These are phyloP conservation scores for Grammothele lineata DNA, from an alignment of 768 basidiomycete species.

Conservation along the genomic window DNA sequence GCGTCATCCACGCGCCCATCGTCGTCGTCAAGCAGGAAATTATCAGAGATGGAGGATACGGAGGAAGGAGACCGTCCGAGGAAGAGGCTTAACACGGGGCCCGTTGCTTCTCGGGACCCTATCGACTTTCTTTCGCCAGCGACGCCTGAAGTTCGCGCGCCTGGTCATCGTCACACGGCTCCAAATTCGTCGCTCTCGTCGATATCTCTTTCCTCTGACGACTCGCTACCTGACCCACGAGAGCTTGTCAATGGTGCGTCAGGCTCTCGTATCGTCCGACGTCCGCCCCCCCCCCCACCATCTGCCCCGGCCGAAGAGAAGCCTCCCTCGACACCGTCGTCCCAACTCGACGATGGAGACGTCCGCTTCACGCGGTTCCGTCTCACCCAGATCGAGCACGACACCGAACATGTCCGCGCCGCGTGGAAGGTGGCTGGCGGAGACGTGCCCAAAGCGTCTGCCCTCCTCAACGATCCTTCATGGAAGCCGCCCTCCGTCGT, in stretches of 20 bases:
- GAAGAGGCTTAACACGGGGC: conserved; percentile 62
- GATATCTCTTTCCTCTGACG: conserved; percentile 63
- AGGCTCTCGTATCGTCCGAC: conserved; percentile 53
- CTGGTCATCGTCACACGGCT: conserved; percentile 44
- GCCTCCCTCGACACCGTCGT: conserved; percentile 4
- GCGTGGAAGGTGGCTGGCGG: conserved; percentile 65
- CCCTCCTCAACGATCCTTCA: conserved; percentile 48
- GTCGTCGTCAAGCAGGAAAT: conserved; percentile 34
- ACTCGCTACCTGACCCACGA: conserved; percentile 52
- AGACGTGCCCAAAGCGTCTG: conserved; percentile 58
- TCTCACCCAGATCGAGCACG: conserved; percentile 53
- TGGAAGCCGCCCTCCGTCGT: conserved; percentile 40
- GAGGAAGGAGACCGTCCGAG: conserved; percentile 62
- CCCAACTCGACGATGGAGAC: conserved; percentile 23
- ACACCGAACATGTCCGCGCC: conserved; percentile 43
- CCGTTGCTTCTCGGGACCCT: conserved; percentile 29
- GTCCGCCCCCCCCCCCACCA: conserved; percentile 31
- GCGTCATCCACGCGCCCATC: conserved; percentile 51
- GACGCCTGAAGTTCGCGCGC: conserved; percentile 57
- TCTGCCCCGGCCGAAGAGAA: conserved; percentile 4
- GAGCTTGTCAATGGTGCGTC: conserved; percentile 40
- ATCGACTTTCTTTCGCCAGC: conserved; percentile 40
- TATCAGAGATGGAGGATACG: conserved; percentile 35
- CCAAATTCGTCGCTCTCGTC: conserved; percentile 34
- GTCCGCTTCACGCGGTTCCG: conserved; percentile 52